phyloP scores from a whole-genome alignment of 202 grass and related monocot genomes.

The Schoenoplectus triqueter region DNA sequence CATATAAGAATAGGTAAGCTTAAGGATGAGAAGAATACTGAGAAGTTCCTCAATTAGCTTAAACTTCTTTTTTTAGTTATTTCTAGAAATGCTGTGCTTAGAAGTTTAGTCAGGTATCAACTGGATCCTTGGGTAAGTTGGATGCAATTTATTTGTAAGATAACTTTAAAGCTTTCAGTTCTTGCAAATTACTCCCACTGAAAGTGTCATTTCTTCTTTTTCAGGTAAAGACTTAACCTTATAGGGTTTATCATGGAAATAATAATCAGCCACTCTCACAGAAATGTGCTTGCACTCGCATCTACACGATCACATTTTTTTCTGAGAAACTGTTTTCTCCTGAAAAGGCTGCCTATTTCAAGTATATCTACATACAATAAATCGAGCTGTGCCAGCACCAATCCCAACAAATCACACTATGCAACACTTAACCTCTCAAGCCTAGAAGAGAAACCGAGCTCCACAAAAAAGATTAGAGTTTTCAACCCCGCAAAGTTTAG shows the following conservation, averaged over 20 bases:
- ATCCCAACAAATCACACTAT: constrained; percentile 34
- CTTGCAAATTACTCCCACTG: background rate
- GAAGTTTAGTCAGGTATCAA: background rate
- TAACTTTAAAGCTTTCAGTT: background rate
- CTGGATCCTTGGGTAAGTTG: background rate
- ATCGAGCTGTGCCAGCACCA: constrained; percentile 43
- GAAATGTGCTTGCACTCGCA: constrained; percentile 68
- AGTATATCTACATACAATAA: constrained; percentile 51
- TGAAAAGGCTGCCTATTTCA: constrained; percentile 50
- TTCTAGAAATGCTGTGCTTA: background rate
- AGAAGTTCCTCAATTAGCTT: constrained; percentile 4
- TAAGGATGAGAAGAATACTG: background rate
- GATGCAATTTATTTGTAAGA: background rate
- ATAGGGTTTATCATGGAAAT: constrained; percentile 46
- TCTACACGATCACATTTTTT: constrained; percentile 64
- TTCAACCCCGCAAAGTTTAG: constrained; percentile 43
- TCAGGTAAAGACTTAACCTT: constrained; percentile 15
- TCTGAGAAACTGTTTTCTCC: constrained; percentile 48
- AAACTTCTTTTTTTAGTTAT: background rate
- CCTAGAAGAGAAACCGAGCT: constrained; percentile 50
- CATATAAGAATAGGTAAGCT: background rate
- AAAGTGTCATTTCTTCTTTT: background rate
- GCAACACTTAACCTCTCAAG: constrained; percentile 60
- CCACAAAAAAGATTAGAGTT: constrained; percentile 52
- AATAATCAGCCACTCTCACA: constrained; percentile 53